Evolutionary conservation across 2,329 filamentous ascomycete genomes (phyloP).

Genomic region (Lachnellula hyalina): DNA sequence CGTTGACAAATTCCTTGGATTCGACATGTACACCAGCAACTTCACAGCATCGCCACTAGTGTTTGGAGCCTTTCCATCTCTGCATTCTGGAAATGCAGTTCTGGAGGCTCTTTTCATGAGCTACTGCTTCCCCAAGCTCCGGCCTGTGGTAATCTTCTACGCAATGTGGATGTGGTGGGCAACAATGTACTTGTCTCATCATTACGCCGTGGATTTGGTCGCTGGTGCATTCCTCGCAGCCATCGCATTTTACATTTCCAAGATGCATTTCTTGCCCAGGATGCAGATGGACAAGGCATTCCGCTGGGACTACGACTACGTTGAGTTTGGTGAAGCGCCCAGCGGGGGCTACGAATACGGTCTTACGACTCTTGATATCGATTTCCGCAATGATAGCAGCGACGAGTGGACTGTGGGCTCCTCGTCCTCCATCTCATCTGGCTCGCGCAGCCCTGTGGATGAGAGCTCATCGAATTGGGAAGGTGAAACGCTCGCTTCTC

Average conservation of each 20-base stretch:
- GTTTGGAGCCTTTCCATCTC: constrained; percentile 90
- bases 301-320: constrained; percentile 93
- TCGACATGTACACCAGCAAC: constrained; percentile 88
- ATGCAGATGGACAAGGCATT: constrained; percentile 79
- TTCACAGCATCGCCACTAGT: constrained; percentile 88
- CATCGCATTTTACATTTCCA: constrained; percentile 75
- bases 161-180: constrained; percentile 96
- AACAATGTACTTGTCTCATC: constrained; percentile 96
- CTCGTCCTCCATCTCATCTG: constrained; percentile 49
- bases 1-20: constrained; percentile 82
- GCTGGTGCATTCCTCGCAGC: constrained; percentile 76
- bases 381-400: constrained; percentile 47
- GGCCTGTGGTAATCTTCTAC: constrained; percentile 75
- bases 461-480: constrained; percentile 53
- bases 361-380: constrained; percentile 25
- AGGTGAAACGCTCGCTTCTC: constrained; percentile 45
- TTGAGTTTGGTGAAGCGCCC: constrained; percentile 70
- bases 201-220: constrained; percentile 92
- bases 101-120: constrained; percentile 90
- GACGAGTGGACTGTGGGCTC: constrained; percentile 90
- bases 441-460: constrained; percentile 39
- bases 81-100: constrained; percentile 86
- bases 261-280: constrained; percentile 74
- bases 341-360: constrained; percentile 51
- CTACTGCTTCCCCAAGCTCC: constrained; percentile 80